Evolutionary conservation across 2,329 filamentous ascomycete genomes (phyloP).

Genomic region (Clarireedia homoeocarpa): DNA sequence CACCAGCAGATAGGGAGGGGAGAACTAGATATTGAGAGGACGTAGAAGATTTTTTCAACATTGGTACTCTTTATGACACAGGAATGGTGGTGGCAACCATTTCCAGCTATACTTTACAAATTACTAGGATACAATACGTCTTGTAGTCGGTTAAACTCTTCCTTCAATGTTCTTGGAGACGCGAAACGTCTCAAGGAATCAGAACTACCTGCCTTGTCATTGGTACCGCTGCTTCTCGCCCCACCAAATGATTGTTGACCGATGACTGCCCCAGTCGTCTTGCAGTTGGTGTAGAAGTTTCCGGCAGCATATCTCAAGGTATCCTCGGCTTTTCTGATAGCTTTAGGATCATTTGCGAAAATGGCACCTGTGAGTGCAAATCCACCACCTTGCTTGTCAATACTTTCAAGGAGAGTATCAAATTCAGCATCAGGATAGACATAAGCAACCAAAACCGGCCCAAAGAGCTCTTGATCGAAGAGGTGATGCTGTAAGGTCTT

Average conservation of each 20-base stretch:
- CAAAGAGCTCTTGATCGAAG: slow-evolving; percentile 73
- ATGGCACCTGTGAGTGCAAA: slow-evolving; percentile 72
- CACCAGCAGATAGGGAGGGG: too few species aligned
- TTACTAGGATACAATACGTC: slow-evolving; percentile 66
- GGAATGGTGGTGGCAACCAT: too few species aligned
- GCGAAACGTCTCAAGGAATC: slow-evolving; percentile 59
- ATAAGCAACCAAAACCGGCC: slow-evolving; percentile 65
- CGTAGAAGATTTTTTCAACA: too few species aligned
- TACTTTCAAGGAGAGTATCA: slow-evolving; percentile 47
- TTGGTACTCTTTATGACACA: too few species aligned
- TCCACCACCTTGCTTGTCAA: slow-evolving; percentile 64
- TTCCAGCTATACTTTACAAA: too few species aligned
- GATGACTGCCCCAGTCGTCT: slow-evolving; percentile 66
- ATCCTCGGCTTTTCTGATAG: slow-evolving; percentile 61
- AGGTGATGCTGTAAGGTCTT: slow-evolving; percentile 66
- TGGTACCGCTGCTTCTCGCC: slow-evolving; percentile 59
- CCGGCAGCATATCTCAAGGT: slow-evolving; percentile 64
- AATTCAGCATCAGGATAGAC: slow-evolving; percentile 59
- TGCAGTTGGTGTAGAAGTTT: slow-evolving; percentile 83
- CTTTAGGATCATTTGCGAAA: slow-evolving; percentile 62
- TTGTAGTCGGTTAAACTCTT: slow-evolving; percentile 60
- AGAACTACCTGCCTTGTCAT: slow-evolving; percentile 63
- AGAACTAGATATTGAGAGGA: too few species aligned
- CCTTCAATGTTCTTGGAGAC: slow-evolving; percentile 60
- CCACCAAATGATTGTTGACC: slow-evolving; percentile 68